phyloP scores from a whole-genome alignment of 75 land plant species.

The Cryptomeria japonica region DNA sequence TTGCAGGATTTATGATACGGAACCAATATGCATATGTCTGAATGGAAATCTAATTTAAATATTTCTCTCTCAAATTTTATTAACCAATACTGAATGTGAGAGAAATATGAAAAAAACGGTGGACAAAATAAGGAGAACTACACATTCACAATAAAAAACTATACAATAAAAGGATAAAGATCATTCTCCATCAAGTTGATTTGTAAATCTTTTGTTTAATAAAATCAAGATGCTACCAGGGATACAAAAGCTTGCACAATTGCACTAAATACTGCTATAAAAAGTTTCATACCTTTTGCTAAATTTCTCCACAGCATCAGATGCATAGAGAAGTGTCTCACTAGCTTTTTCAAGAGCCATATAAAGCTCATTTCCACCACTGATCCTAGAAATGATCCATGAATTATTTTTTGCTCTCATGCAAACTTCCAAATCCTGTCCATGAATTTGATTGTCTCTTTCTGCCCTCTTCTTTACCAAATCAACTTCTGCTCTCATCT shows the following conservation, averaged over 20 bases:
- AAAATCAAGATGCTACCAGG: not conserved
- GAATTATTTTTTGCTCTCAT: conserved; percentile 87
- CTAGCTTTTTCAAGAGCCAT: conserved; percentile 89
- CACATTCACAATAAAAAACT: not conserved
- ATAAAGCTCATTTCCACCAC: conserved; percentile 81
- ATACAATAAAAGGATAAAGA: not conserved
- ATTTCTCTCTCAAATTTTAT: not conserved
- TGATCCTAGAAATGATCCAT: conserved; percentile 77
- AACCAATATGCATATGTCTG: not conserved
- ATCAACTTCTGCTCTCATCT: conserved; percentile 83
- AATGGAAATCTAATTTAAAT: not conserved
- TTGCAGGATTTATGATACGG: not conserved
- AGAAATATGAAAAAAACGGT: not conserved
- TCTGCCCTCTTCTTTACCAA: conserved; percentile 61
- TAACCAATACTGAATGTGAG: not conserved
- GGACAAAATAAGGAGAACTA: not conserved
- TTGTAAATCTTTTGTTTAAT: not conserved
- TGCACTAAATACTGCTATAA: not conserved
- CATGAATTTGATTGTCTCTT: conserved; percentile 32
- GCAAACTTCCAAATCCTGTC: conserved; percentile 75
- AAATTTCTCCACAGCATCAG: conserved; percentile 92
- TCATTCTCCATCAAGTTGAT: not conserved
- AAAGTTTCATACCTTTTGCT: conserved; percentile 71
- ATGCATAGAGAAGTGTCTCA: conserved; percentile 90
- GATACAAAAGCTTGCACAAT: not conserved